phyloP scores from a whole-genome alignment of 768 basidiomycete genomes.

The Trametes elegans region DNA sequence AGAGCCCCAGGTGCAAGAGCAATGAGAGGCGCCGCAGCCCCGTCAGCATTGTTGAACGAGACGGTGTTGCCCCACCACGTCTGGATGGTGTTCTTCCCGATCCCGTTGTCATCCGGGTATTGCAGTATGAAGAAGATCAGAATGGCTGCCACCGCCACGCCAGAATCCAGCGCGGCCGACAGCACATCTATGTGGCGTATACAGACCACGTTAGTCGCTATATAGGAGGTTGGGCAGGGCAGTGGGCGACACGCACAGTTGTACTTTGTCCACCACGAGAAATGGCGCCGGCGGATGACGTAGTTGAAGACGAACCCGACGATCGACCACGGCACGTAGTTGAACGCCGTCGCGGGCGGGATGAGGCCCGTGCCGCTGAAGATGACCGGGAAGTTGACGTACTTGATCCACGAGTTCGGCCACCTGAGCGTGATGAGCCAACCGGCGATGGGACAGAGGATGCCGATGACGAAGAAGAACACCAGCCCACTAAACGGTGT shows the following conservation, averaged over 20 bases:
- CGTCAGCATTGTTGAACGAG: conserved; percentile 32
- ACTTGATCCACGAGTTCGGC: conserved; percentile 52
- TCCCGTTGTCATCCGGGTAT: conserved; percentile 33
- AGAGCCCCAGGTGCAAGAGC: conserved; percentile 19
- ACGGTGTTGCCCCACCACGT: conserved; percentile 41
- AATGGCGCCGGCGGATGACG: conserved; percentile 37
- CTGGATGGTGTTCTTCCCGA: conserved; percentile 34
- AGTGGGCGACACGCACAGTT: conserved; percentile 37
- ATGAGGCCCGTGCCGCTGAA: conserved; percentile 40
- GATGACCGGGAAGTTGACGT: conserved; percentile 40
- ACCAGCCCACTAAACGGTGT: conserved; percentile 27
- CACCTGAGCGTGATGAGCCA: conserved; percentile 52
- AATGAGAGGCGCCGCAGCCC: conserved; percentile 24
- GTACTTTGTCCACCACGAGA: conserved; percentile 40
- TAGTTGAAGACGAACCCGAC: conserved; percentile 38
- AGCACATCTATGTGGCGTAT: conserved; percentile 51
- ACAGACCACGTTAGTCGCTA: no score
- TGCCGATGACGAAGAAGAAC: conserved; percentile 46
- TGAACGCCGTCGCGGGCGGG: conserved; percentile 42
- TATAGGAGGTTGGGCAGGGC: no score
- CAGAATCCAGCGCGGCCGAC: conserved; percentile 73
- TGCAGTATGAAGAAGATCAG: conserved; percentile 34
- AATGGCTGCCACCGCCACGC: conserved; percentile 36
- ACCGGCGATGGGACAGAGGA: conserved; percentile 36
- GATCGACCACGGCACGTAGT: conserved; percentile 39